Evolutionary conservation across 495 filamentous ascomycete genomes (phyloP).

Genomic region (Penicillium flavigenum): DNA sequence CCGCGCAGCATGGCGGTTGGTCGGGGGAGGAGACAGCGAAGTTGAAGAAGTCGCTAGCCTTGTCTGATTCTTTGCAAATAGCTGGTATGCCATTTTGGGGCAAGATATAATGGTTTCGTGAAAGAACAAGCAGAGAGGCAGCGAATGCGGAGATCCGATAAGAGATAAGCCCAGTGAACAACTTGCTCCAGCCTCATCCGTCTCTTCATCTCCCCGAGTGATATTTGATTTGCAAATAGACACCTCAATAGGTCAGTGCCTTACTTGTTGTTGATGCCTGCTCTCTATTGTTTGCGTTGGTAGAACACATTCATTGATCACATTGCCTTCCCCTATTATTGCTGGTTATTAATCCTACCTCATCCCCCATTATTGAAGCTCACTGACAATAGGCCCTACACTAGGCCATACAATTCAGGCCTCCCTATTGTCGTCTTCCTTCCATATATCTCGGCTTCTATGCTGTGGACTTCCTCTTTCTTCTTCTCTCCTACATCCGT

Average conservation of each 20-base stretch:
- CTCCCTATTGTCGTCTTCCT: background rate
- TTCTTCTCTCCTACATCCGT: conserved; percentile 11
- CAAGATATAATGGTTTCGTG: background rate
- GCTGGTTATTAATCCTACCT: conserved; percentile 1
- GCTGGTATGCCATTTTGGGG: conserved; percentile 42
- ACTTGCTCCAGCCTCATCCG: conserved; percentile 21
- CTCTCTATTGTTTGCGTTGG: background rate
- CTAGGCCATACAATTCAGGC: conserved; percentile 9
- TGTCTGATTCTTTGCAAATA: conserved; percentile 39
- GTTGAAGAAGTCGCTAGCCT: conserved; percentile 32
- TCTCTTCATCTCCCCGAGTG: conserved; percentile 8
- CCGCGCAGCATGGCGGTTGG: conserved; percentile 11
- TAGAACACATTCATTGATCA: background rate
- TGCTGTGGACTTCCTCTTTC: conserved; percentile 13
- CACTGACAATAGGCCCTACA: conserved; percentile 7
- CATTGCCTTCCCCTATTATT: conserved; percentile 13
- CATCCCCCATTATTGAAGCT: conserved; percentile 5
- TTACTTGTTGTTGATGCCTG: background rate
- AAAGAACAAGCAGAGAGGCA: conserved; percentile 13
- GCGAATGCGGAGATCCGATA: conserved; percentile 46
- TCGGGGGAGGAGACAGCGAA: conserved; percentile 19
- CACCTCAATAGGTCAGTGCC: conserved; percentile 19
- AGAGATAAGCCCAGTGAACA: conserved; percentile 36
- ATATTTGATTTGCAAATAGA: conserved; percentile 12
- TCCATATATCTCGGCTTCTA: background rate